These are phyloP conservation scores for Smallanthus sonchifolius DNA, from an alignment of 129 eudicot genomes.

Conservation along the genomic window DNA sequence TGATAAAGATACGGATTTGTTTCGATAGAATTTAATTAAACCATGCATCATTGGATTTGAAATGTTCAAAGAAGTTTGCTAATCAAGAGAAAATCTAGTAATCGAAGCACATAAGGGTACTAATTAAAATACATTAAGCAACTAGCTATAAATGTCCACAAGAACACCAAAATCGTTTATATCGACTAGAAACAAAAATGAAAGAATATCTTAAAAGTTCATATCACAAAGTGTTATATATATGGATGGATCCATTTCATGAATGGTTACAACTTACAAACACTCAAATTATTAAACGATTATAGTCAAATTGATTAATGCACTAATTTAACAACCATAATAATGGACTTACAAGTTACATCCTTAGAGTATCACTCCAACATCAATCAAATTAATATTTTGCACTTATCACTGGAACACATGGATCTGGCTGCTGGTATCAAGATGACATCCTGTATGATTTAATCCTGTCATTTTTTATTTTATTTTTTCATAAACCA, in stretches of 20 bases:
- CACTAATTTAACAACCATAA: conserved; percentile 5
- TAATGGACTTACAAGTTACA: conserved; percentile 36
- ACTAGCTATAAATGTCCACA: too few species aligned
- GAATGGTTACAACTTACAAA: conserved; percentile 9
- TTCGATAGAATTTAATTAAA: background rate
- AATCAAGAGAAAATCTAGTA: background rate
- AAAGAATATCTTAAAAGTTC: background rate
- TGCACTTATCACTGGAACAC: too few species aligned
- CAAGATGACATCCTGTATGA: background rate
- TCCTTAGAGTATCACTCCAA: conserved; percentile 1
- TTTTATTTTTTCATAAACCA: background rate
- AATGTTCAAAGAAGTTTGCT: background rate
- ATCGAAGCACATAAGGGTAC: background rate
- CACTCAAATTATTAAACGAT: background rate
- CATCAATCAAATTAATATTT: background rate
- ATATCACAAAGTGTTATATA: conserved; percentile 6
- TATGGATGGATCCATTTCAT: conserved; percentile 6
- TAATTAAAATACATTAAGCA: too few species aligned
- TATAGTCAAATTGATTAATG: background rate
- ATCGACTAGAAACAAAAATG: background rate
- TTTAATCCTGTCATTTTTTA: background rate
- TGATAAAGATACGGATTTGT: background rate
- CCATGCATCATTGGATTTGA: background rate
- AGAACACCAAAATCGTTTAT: too few species aligned
- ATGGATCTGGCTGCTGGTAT: background rate